Evolutionary conservation across 2,329 filamentous ascomycete genomes (phyloP).

Genomic region (Periglandula ipomoeae): DNA sequence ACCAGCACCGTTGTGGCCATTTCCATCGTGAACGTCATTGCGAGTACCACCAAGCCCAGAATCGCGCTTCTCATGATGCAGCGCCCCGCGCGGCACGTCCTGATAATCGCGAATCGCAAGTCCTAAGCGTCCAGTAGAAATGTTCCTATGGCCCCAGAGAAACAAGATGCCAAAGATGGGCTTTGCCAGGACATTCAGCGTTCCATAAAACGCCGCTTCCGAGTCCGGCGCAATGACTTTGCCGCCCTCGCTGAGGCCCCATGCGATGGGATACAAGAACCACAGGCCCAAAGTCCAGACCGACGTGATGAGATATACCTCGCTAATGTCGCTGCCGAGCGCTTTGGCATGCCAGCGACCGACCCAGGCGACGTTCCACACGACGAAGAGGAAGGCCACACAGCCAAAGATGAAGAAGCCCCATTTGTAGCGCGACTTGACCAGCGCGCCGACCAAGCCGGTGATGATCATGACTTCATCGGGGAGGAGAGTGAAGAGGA

Average conservation of each 20-base stretch:
- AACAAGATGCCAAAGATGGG: constrained; percentile 53
- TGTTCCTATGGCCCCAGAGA: constrained; percentile 53
- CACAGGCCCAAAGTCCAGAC: constrained; percentile 26
- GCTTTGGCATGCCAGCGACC: constrained; percentile 39
- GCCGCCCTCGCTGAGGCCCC: constrained; percentile 41
- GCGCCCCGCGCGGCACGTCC: constrained; percentile 21
- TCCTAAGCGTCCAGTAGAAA: constrained; percentile 48
- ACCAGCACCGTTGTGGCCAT: too few species aligned
- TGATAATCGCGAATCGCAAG: constrained; percentile 27
- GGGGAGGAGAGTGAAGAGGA: constrained; percentile 2
- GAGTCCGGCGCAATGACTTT: constrained; percentile 50
- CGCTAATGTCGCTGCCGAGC: constrained; percentile 44
- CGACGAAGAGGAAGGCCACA: constrained; percentile 25
- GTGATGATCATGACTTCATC: neutral
- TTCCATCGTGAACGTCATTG: neutral
- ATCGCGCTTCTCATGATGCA: neutral
- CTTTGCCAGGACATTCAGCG: constrained; percentile 57
- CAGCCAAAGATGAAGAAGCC: constrained; percentile 46
- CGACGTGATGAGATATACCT: constrained; percentile 32
- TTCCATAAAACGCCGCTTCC: constrained; percentile 59
- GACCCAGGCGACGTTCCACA: constrained; percentile 24
- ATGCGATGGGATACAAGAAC: constrained; percentile 49
- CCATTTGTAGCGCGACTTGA: constrained; percentile 41
- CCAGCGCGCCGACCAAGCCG: neutral
- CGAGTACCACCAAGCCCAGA: neutral